phyloP scores from a whole-genome alignment of 2,329 filamentous ascomycete genomes.

The Fusarium austroafricanum region DNA sequence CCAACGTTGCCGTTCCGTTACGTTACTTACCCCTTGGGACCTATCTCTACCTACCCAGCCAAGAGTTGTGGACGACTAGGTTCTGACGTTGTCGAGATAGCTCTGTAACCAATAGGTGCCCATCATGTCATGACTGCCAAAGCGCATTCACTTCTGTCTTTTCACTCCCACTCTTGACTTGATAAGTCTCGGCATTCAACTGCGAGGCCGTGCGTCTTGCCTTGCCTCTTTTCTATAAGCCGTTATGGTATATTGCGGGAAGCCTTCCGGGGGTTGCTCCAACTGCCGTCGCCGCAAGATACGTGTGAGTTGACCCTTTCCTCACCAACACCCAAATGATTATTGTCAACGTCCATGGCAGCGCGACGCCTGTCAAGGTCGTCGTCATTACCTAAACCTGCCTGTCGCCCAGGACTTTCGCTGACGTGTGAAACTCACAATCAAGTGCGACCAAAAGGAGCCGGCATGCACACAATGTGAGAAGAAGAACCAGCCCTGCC shows the following conservation, averaged over 20 bases:
- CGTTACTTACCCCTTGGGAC: neutral
- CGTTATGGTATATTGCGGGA: slow-evolving; percentile 68
- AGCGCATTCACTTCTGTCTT: slow-evolving; percentile 12
- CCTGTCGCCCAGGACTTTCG: neutral
- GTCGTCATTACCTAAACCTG: neutral
- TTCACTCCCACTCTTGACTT: slow-evolving; percentile 8
- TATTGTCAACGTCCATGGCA: neutral
- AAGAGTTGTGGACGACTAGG: slow-evolving; percentile 2
- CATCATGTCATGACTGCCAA: slow-evolving; percentile 39
- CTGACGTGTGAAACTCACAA: slow-evolving; percentile 13
- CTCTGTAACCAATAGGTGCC: slow-evolving; percentile 14
- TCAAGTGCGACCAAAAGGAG: slow-evolving; percentile 64
- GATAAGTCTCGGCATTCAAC: neutral
- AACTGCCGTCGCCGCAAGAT: slow-evolving; percentile 67
- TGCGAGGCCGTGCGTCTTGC: slow-evolving; percentile 7
- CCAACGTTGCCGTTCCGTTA: slow-evolving; percentile 1
- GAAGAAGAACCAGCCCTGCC: slow-evolving; percentile 63
- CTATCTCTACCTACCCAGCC: neutral
- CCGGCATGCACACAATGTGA: slow-evolving; percentile 66
- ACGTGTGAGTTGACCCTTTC: slow-evolving; percentile 56
- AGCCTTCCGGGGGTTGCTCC: slow-evolving; percentile 67
- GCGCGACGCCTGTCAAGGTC: neutral
- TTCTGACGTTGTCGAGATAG: slow-evolving; percentile 5
- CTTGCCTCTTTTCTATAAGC: neutral
- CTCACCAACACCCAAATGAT: neutral